Evolutionary conservation across 2,329 filamentous ascomycete genomes (phyloP).

Genomic region (Talaromyces verruculosus): DNA sequence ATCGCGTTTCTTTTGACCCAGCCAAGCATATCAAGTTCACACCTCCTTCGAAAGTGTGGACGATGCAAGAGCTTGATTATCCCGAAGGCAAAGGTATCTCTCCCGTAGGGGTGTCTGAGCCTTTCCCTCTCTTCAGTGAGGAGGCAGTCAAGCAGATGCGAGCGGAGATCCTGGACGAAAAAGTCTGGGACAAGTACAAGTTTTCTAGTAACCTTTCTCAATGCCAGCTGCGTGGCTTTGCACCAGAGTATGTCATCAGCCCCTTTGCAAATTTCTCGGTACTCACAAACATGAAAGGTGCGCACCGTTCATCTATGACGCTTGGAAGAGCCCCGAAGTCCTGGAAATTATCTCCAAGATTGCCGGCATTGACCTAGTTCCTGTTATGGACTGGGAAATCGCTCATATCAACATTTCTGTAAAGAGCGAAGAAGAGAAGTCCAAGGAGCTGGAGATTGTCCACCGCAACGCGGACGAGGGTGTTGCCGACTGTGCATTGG

Average conservation of each 20-base stretch:
- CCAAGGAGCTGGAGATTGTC: constrained; percentile 43
- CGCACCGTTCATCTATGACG: constrained; percentile 64
- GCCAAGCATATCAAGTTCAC: constrained; percentile 57
- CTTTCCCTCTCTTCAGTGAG: constrained; percentile 62
- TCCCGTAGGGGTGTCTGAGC: constrained; percentile 62
- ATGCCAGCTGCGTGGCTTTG: constrained; percentile 58
- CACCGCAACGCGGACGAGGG: constrained; percentile 44
- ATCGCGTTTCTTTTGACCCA: constrained; percentile 51
- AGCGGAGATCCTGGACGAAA: constrained; percentile 59
- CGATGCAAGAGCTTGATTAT: constrained; percentile 63
- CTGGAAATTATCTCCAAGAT: constrained; percentile 53
- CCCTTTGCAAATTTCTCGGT: not conserved
- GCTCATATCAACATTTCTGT: constrained; percentile 57
- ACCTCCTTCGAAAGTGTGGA: constrained; percentile 53
- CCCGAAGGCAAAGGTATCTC: constrained; percentile 59
- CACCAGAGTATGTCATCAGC: constrained; percentile 51
- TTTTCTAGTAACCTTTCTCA: constrained; percentile 61
- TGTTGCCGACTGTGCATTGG: constrained; percentile 44
- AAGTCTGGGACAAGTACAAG: constrained; percentile 57
- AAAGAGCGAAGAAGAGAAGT: constrained; percentile 51
- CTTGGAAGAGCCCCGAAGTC: constrained; percentile 57
- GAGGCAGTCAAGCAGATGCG: constrained; percentile 64
- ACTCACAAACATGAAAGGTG: constrained; percentile 41
- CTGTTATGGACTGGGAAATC: constrained; percentile 57
- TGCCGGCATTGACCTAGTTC: constrained; percentile 57